phyloP scores from a whole-genome alignment of 495 filamentous ascomycete genomes.

The Annulohypoxylon maeteangense region DNA sequence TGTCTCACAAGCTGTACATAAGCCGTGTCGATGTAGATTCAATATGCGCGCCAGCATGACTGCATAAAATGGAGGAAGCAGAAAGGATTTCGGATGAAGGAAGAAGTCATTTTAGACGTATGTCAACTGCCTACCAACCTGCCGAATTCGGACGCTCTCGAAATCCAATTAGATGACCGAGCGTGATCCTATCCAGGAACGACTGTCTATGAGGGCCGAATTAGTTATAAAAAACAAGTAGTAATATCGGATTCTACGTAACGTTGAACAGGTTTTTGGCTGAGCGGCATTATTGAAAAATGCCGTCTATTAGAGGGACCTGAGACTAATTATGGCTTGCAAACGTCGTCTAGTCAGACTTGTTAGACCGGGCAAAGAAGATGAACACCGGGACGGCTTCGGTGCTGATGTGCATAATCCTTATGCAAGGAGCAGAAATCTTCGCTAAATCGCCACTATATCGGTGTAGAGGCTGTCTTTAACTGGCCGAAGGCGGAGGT shows the following conservation, averaged over 20 bases:
- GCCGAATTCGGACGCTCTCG: conserved; percentile 31
- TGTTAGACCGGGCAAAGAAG: conserved; percentile 19
- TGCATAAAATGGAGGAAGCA: conserved; percentile 27
- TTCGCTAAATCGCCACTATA: conserved; percentile 38
- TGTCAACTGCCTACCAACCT: conserved; percentile 15
- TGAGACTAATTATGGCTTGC: background rate
- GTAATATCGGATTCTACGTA: background rate
- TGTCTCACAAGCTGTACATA: conserved; percentile 26
- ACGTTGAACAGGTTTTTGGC: background rate
- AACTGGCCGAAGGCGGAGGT: conserved; percentile 27
- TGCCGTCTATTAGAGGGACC: background rate
- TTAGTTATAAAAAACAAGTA: background rate
- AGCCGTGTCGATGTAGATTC: conserved; percentile 21
- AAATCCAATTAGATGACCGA: conserved; percentile 71
- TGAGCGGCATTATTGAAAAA: background rate
- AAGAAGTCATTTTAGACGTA: conserved; percentile 22
- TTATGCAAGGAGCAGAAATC: conserved; percentile 38
- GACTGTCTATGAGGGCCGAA: conserved; percentile 40
- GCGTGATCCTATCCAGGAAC: conserved; percentile 82
- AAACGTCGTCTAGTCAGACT: conserved; percentile 8
- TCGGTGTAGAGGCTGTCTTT: conserved; percentile 32
- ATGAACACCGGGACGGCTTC: conserved; percentile 36
- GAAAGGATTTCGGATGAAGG: conserved; percentile 30
- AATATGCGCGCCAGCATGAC: conserved; percentile 27
- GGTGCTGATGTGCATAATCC: conserved; percentile 40